Evolutionary conservation across 208 protist genomes (phyloP).

Genomic region (Leishmania tropica): DNA sequence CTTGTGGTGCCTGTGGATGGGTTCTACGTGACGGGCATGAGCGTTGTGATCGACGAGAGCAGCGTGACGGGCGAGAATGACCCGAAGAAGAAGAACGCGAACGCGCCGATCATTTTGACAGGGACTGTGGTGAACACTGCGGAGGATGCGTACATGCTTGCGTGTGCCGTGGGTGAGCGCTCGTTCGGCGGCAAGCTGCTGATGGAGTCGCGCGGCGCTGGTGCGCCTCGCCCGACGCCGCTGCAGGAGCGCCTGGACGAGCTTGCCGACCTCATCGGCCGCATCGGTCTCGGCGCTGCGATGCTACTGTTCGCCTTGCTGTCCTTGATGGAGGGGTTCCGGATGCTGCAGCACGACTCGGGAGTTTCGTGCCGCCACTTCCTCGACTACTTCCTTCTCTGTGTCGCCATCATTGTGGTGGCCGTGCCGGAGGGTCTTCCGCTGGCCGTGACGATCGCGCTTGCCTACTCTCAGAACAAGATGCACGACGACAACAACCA

Average conservation of each 20-base stretch:
- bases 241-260: constrained; percentile 94
- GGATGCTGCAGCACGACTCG: constrained; percentile 33
- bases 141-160: constrained; percentile 85
- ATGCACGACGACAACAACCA: constrained; percentile 99
- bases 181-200: constrained; percentile 92
- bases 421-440: constrained; percentile 98
- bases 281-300: constrained; percentile 82
- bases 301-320: constrained; percentile 69
- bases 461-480: constrained; percentile 98
- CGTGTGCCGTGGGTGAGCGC: constrained; percentile 92
- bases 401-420: constrained; percentile 97
- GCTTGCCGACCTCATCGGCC: constrained; percentile 91
- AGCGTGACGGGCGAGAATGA: constrained; percentile 95
- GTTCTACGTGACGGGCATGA: constrained; percentile 81
- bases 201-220: constrained; percentile 68
- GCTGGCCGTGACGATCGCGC: constrained; percentile 97
- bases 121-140: constrained; percentile 91
- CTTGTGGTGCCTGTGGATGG: constrained; percentile 95
- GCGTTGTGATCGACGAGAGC: constrained; percentile 91
- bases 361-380: constrained; percentile 41
- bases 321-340: constrained; percentile 47
- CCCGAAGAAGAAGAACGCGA: constrained; percentile 71
- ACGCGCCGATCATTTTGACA: constrained; percentile 86
- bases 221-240: constrained; percentile 79
- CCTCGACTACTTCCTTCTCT: constrained; percentile 90